Conservation (phyloP, 2,329 filamentous ascomycete species). For the Colletotrichum destructivum region DNA sequence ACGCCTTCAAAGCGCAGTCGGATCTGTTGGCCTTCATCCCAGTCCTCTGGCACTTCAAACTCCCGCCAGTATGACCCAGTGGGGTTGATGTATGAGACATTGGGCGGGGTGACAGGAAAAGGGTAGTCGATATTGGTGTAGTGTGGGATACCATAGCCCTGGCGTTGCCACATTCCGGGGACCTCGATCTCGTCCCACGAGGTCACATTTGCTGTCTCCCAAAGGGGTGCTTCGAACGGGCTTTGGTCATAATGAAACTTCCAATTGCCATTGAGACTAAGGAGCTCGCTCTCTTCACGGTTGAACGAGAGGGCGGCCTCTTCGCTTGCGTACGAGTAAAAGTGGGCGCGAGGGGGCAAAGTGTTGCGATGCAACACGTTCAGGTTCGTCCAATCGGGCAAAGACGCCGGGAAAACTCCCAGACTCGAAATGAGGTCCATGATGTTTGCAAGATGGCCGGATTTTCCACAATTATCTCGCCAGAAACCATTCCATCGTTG, state of each 20-base stretch:
- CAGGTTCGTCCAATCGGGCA: slow-evolving; percentile 73
- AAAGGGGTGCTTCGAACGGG: slow-evolving; percentile 48
- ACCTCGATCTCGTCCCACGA: slow-evolving; percentile 70
- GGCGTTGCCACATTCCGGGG: slow-evolving; percentile 77
- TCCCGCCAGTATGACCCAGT: slow-evolving; percentile 73
- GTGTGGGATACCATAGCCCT: slow-evolving; percentile 75
- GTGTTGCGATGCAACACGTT: slow-evolving; percentile 70
- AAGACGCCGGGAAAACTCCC: slow-evolving; percentile 35
- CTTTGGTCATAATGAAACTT: slow-evolving; percentile 54
- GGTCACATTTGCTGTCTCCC: slow-evolving; percentile 34
- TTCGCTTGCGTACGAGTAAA: slow-evolving; percentile 65
- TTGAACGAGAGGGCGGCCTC: slow-evolving; percentile 63
- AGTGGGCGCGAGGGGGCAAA: slow-evolving; percentile 68
- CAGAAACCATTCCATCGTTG: background rate
- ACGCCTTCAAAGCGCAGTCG: slow-evolving; percentile 82
- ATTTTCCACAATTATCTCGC: background rate
- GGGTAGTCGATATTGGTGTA: slow-evolving; percentile 80
- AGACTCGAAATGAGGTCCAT: slow-evolving; percentile 33
- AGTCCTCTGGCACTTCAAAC: slow-evolving; percentile 66
- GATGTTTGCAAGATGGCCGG: background rate
- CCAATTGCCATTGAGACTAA: slow-evolving; percentile 61
- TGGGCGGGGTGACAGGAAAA: slow-evolving; percentile 76
- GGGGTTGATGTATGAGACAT: slow-evolving; percentile 74
- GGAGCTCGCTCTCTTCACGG: slow-evolving; percentile 51
- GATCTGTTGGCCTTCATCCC: slow-evolving; percentile 66